A percentile compares a stretch with the other conserved stretches of the same genome.
Evolutionary conservation across 345 rosid genomes (phyloP).

Genomic region (Eucalyptus sp.): DNA sequence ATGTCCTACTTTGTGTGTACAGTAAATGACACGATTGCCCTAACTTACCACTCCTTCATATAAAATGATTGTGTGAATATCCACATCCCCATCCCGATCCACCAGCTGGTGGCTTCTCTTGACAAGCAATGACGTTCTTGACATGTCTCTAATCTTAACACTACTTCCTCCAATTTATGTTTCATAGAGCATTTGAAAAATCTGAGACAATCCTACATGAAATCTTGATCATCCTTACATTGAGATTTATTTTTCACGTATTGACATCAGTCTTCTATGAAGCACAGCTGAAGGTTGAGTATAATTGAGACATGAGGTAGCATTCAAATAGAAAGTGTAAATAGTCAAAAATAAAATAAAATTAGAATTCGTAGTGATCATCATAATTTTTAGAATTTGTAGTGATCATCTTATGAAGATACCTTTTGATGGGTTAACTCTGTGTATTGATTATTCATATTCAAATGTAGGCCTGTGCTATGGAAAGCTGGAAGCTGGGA

Average conservation of each 20-base stretch:
- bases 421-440: background rate
- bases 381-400: background rate
- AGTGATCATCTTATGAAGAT: background rate
- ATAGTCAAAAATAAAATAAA: background rate
- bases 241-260: background rate
- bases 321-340: background rate
- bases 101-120: background rate
- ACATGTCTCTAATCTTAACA: background rate
- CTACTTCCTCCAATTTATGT: background rate
- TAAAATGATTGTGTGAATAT: background rate
- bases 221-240: background rate
- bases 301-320: background rate
- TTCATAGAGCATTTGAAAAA: background rate
- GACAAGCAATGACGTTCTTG: background rate
- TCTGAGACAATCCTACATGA: background rate
- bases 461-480: constrained; percentile 65
- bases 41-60: background rate
- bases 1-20: background rate
- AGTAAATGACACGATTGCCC: background rate
- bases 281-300: background rate
- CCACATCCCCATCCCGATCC: background rate
- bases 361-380: background rate
- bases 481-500: constrained; percentile 91
- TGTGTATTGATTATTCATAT: background rate
- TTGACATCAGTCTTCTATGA: background rate